phyloP scores from a whole-genome alignment of 2,329 filamentous ascomycete species.

The Diplocarpon rosae region DNA sequence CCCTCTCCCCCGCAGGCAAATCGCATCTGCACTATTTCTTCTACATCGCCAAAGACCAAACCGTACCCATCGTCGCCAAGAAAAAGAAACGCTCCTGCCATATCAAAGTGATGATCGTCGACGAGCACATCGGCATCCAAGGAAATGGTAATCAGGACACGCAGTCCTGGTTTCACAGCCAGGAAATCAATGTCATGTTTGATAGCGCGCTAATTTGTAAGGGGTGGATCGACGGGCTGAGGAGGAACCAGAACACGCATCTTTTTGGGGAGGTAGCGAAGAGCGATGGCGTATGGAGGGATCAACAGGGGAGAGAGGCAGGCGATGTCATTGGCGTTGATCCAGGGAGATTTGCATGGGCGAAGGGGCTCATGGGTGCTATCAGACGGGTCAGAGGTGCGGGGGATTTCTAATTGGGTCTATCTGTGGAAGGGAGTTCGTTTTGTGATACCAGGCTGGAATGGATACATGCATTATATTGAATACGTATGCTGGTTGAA shows the following conservation, averaged over 20 bases:
- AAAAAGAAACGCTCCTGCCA: conserved; percentile 61
- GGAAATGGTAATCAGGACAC: conserved; percentile 75
- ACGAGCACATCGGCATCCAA: conserved; percentile 56
- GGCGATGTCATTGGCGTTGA: conserved; percentile 40
- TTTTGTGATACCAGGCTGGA: too few relatives aligned
- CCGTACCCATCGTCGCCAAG: conserved; percentile 51
- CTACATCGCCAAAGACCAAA: conserved; percentile 67
- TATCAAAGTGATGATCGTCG: conserved; percentile 67
- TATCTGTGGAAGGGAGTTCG: background rate
- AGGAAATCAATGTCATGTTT: conserved; percentile 68
- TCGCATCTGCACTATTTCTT: conserved; percentile 49
- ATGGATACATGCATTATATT: too few relatives aligned
- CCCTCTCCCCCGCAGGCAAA: conserved; percentile 38
- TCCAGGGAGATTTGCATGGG: conserved; percentile 46
- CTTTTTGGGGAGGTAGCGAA: conserved; percentile 41
- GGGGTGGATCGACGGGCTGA: conserved; percentile 50
- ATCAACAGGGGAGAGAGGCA: conserved; percentile 36
- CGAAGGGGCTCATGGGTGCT: conserved; percentile 41
- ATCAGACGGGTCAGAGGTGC: conserved; percentile 7
- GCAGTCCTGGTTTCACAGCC: conserved; percentile 67
- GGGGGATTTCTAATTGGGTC: conserved; percentile 4
- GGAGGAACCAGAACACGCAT: conserved; percentile 57
- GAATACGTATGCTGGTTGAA: too few relatives aligned
- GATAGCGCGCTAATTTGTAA: conserved; percentile 51
- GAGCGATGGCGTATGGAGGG: conserved; percentile 52